Base-by-base conservation (phyloP, 768 basidiomycete species). In the Pleurotus eryngii region DNA sequence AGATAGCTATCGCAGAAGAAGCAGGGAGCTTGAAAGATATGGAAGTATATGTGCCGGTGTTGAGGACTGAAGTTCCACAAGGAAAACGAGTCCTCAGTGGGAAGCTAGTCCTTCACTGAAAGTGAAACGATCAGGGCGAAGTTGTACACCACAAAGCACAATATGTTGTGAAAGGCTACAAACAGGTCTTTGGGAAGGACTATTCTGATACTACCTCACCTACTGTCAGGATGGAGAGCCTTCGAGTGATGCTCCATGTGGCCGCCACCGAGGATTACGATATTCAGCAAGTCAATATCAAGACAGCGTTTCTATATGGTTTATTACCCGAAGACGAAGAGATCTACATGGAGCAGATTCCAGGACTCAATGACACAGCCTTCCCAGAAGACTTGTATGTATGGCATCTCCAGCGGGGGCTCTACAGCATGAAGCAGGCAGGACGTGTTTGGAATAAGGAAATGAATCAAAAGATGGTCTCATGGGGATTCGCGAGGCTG, bases 101-200 rank as follows among this genome's bases (percentile, higher is more conserved):
- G 7, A 55, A 57, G 5, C 77, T 76, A 74, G 73, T 74, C 1
- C 76, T 67, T 56, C 64, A 61, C 1, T 60, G 68, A 49, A 83
- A 83, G 64, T 61, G 58, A 30, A 65, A 80, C 58, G 55, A 66
- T 1, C 58, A 72, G 30, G 78, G 76, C 5, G 60, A 61, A 0
- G 69, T 77, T 14, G 60, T 62, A 0, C 66, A 59, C 42, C 67
- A 72, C 60, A 76, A 77, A 56, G 77, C 73, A 0, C 57, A 73
- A 3, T 68, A 74, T 26, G 75, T 82, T 0, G 72, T 76, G 26
- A 69, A 74, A 51, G 79, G 82, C 0, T 77, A 68, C 61, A 61
- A 74, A 22, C 76, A 78, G 50, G 61, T 73, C 0, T 73, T 65
- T 27, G 79, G 80, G 0, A 58, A 66, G 5, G 78, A 82, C 51